Evolutionary conservation across 1,284 basidiomycete species (phyloP).

Genomic region (Trichosporon sp.): DNA sequence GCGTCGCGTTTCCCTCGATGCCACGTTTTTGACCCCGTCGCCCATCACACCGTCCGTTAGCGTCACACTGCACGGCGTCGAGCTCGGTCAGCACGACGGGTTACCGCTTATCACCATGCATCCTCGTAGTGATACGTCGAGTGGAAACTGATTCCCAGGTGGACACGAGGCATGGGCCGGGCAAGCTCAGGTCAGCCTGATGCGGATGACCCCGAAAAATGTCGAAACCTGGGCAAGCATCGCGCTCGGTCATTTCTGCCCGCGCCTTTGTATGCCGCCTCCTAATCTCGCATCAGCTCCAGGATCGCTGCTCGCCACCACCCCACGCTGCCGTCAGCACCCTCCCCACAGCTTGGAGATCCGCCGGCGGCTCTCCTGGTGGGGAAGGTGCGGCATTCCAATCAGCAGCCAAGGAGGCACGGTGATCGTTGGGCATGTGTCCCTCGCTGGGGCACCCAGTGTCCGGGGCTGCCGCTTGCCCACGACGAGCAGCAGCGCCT

Average conservation of each 20-base stretch:
- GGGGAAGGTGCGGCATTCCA: not conserved
- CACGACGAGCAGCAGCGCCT: not conserved
- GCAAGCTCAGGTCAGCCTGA: not conserved
- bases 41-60: not conserved
- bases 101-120: not conserved
- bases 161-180: not conserved
- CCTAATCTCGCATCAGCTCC: not conserved
- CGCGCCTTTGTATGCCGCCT: slow-evolving; percentile 2
- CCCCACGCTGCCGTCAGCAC: not conserved
- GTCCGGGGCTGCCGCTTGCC: not conserved
- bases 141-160: not conserved
- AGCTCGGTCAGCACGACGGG: not conserved
- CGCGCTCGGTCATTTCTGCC: slow-evolving; percentile 2
- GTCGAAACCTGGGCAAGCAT: not conserved
- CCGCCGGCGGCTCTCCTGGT: not conserved
- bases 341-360: not conserved
- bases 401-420: not conserved
- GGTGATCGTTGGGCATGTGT: not conserved
- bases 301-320: not conserved
- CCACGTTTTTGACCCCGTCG: slow-evolving; percentile 1
- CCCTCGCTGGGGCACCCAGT: not conserved
- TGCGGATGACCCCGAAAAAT: slow-evolving; percentile 4
- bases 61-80: not conserved
- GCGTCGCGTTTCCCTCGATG: not conserved
- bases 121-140: not conserved